Evolutionary conservation across 2,329 filamentous ascomycete species (phyloP).

Genomic region (Phyllosticta citribraziliensis): DNA sequence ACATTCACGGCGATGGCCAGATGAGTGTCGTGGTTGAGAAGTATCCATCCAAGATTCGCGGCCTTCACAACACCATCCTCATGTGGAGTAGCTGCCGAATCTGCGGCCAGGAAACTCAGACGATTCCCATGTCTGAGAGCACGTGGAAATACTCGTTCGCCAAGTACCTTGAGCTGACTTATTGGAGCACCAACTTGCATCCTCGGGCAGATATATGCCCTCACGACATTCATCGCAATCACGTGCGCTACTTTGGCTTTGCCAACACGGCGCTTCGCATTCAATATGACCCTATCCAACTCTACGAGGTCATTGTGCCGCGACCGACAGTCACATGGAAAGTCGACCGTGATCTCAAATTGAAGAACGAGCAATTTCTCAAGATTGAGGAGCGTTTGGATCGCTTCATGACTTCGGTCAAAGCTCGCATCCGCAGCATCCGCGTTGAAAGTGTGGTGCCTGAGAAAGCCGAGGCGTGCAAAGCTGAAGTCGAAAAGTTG

Average conservation of each 20-base stretch:
- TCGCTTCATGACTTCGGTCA: conserved; percentile 81
- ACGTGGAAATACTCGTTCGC: conserved; percentile 98
- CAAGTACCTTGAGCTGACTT: conserved; percentile 94
- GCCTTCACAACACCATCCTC: conserved; percentile 64
- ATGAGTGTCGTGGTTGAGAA: conserved; percentile 85
- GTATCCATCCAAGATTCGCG: conserved; percentile 54
- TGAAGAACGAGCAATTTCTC: conserved; percentile 86
- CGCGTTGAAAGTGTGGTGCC: conserved; percentile 83
- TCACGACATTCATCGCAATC: conserved; percentile 86
- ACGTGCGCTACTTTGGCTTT: conserved; percentile 85
- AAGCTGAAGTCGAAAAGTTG: conserved; percentile 68
- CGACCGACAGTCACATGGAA: conserved; percentile 91
- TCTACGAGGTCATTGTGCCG: conserved; percentile 91
- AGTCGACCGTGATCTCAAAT: conserved; percentile 80
- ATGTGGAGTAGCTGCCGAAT: conserved; percentile 98
- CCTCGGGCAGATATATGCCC: conserved; percentile 67
- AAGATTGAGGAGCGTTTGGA: conserved; percentile 74
- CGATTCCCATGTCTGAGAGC: conserved; percentile 82
- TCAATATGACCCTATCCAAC: conserved; percentile 84
- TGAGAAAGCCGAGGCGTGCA: conserved; percentile 76
- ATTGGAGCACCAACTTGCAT: conserved; percentile 81
- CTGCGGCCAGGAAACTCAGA: conserved; percentile 81
- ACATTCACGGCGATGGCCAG: conserved; percentile 91
- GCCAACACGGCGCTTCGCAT: conserved; percentile 77
- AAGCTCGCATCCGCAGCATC: conserved; percentile 73